Percentiles rank a stretch among this genome's conserved stretches.
Evolutionary conservation across 202 grass and related monocot genomes (phyloP).

Genomic region (Setaria viridis): DNA sequence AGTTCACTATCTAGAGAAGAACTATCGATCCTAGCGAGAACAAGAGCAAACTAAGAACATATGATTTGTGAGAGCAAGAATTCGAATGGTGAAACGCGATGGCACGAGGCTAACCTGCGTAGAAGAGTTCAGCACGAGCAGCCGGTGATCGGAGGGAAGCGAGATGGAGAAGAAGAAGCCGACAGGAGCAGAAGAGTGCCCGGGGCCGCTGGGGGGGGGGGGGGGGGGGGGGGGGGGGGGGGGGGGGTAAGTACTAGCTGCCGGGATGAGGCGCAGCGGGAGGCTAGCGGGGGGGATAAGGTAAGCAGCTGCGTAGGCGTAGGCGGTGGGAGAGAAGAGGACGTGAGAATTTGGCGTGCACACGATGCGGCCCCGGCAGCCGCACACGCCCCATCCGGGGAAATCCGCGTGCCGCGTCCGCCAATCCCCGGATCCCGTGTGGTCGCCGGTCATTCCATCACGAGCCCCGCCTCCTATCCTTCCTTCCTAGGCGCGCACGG

Average conservation of each 20-base stretch:
- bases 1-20: too few species aligned
- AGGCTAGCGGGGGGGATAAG: slow-evolving; percentile 40
- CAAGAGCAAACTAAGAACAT: not conserved
- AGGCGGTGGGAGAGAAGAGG: not conserved
- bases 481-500: not conserved
- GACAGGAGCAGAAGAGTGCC: not conserved
- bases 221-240: not conserved
- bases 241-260: not conserved
- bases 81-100: not conserved
- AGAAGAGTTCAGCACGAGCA: not conserved
- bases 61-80: not conserved
- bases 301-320: not conserved
- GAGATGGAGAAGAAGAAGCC: not conserved
- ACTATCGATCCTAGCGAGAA: not conserved
- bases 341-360: slow-evolving; percentile 53
- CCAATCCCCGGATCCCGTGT: slow-evolving; percentile 44
- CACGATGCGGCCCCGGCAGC: slow-evolving; percentile 61
- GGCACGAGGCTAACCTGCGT: slow-evolving; percentile 3
- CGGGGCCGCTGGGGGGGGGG: not conserved
- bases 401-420: slow-evolving; percentile 32
- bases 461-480: not conserved
- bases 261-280: slow-evolving; percentile 9
- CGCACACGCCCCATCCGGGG: slow-evolving; percentile 64
- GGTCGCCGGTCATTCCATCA: slow-evolving; percentile 23
- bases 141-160: not conserved